Evolutionary conservation across 306 rosid genomes (phyloP), one percentile per base, ranked within the genome.

Genomic region (Prunus armeniaca): DNA sequence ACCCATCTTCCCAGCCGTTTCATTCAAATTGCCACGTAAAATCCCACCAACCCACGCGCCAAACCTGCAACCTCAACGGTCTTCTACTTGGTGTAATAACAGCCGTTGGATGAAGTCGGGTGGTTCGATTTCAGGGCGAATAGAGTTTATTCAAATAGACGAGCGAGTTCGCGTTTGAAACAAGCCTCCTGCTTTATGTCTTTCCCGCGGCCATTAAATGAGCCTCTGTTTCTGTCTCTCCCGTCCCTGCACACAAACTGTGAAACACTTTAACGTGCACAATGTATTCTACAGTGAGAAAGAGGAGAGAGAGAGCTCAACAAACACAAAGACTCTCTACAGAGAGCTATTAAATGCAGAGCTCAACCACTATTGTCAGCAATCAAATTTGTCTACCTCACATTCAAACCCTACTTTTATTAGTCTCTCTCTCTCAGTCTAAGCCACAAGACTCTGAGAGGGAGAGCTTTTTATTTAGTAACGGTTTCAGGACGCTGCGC

Each of bases 361-460:
- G 72, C 85, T 82, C 96, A 95, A 90, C 97, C 5, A 90, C 96
- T 86, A 66, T 68, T 57, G 87, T 71, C 63, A 75, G 77, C 69
- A 71, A 4, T 78, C 51, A 52, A 47, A 57, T 28, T 68, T 54
- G 76, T 11, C 66, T 18, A 65, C 47, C 66, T 76, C 69, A 32
- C 67, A 34, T 64, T 46, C 43, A 24, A 58, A 12, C 79, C 74
- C 73, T 28, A n/a, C 84, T 51, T 19, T 19, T n/a, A 20, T 72
- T 14, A n/a, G 50, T 9, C 14, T 14, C 65, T 22, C 65, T 22
- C 14, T 47, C 41, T 41, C 20, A 18, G 4, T 25, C 2, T 32
- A 1, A 68, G 2, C 55, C n/a, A 13, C 64, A 46, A 11, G 20
- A 12, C 30, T 41, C 9, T 54, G 47, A 38, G 43, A 38, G 43